Evolutionary conservation across 306 rosid species (phyloP).

Genomic region (Quercus ilex): DNA sequence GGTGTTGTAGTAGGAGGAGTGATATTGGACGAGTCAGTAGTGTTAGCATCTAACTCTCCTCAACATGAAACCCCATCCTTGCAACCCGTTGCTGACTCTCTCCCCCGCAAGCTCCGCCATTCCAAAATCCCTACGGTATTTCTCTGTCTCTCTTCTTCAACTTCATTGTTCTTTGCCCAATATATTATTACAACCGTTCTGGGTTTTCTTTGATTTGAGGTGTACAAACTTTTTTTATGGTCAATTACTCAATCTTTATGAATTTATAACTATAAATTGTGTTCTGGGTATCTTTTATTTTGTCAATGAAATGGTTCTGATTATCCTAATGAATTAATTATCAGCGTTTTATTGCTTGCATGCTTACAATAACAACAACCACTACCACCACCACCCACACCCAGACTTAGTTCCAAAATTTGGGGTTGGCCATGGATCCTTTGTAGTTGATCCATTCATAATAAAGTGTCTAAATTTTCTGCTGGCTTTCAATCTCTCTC

Average conservation of each 20-base stretch:
- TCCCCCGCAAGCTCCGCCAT: slow-evolving; percentile 53
- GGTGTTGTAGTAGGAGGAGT: slow-evolving; percentile 39
- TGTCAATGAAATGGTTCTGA: not conserved
- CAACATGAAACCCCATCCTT: slow-evolving; percentile 21
- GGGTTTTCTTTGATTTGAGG: not conserved
- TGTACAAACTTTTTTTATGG: not conserved
- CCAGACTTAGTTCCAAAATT: too few relatives aligned
- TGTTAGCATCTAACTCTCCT: slow-evolving; percentile 23
- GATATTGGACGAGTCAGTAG: slow-evolving; percentile 59
- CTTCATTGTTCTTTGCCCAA: not conserved
- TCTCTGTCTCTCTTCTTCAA: not conserved
- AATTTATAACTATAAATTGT: not conserved
- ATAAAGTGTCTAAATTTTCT: too few relatives aligned
- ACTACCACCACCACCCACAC: too few relatives aligned
- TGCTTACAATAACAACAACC: too few relatives aligned
- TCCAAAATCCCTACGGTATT: slow-evolving; percentile 41
- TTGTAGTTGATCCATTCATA: too few relatives aligned
- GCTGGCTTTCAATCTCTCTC: not conserved
- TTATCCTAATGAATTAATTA: not conserved
- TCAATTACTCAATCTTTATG: not conserved
- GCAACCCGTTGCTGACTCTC: slow-evolving; percentile 43
- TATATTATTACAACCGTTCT: not conserved
- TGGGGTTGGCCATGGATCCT: too few relatives aligned
- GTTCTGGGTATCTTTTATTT: not conserved
- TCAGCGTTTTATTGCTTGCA: not conserved